Evolutionary conservation across 208 protist genomes (phyloP).

Genomic region (Angomonas deanei): DNA sequence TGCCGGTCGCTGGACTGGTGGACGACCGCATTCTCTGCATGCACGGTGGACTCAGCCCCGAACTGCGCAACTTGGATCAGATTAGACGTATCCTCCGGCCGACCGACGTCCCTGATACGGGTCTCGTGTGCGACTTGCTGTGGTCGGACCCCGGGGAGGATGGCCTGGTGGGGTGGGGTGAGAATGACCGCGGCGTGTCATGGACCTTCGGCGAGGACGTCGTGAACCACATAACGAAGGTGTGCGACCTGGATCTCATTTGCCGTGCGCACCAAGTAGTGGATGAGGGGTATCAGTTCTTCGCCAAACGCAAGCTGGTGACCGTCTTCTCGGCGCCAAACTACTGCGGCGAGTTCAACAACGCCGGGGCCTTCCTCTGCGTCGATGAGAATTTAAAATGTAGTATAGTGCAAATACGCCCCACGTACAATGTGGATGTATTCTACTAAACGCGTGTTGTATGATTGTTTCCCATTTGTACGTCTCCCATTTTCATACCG

Average conservation of each 20-base stretch:
- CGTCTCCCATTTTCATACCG: background rate
- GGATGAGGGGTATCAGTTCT: conserved; percentile 85
- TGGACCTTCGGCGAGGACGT: conserved; percentile 79
- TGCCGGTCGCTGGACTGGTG: conserved; percentile 77
- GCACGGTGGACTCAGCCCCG: conserved; percentile 80
- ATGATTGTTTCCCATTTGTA: background rate
- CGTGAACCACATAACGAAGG: conserved; percentile 83
- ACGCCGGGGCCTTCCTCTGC: conserved; percentile 64
- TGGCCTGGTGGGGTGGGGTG: conserved; percentile 36
- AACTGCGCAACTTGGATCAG: conserved; percentile 42
- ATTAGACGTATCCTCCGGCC: conserved; percentile 52
- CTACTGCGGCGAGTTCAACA: conserved; percentile 79
- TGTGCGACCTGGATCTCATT: conserved; percentile 97
- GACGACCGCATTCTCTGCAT: conserved; percentile 63
- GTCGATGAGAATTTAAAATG: conserved; percentile 87
- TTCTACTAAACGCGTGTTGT: conserved; percentile 17
- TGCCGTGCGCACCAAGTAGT: conserved; percentile 94
- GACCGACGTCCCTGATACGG: conserved; percentile 37
- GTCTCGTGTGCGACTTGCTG: conserved; percentile 98
- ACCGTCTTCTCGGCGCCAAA: conserved; percentile 86
- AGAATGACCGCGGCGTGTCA: conserved; percentile 72
- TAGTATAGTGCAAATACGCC: conserved; percentile 41
- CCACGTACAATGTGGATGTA: conserved; percentile 38
- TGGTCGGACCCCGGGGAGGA: conserved; percentile 99
- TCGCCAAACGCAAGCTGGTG: conserved; percentile 43